Base-by-base conservation (phyloP, 2,329 filamentous ascomycete species). In the Davidsoniella virescens region DNA sequence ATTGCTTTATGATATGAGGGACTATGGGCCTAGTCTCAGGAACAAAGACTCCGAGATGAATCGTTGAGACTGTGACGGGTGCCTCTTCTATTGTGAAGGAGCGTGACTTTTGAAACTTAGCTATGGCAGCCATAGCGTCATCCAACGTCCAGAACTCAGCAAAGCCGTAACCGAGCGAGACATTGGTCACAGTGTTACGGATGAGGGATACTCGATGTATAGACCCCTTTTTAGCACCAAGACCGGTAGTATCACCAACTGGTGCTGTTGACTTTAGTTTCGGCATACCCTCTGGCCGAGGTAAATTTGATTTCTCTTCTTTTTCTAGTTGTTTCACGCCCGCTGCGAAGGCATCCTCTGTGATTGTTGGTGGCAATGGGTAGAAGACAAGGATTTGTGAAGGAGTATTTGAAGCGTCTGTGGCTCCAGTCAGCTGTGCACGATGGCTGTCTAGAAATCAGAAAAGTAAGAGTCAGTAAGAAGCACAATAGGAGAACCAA, bases 41-140 rank as follows among this genome's bases (percentile, higher is more conserved):
- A 10, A 88, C 76, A 59, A 93, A 92, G 2, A 92, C 84, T 4
- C 85, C 85, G n/a, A 84, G 77, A 56, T 92, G 85, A 38, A 88
- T 87, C 56, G 83, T 87, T 41, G 76, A 82, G 20, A 86, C 71
- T 9, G 75, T 71, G 14, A 87, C 82, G 0, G 79, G 75, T 56
- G 78, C 81, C 2, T 81, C 85, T 0, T 80, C 80, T 54, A 92
- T 85, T 2, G 81, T 87, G 58, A 90, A 90, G 46, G 79, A 82
- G 9, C 84, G 76, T 25, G 80, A 77, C 33, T 79, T 80, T 38
- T 77, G 76, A 57, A 82, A 82, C 56, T 86, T 85, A 18, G 73
- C 70, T 59, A 88, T 66, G 3, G 86, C 86, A 18, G 79, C 81
- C 61, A 80, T 73, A 2, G 86, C 84, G 62, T 92, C 84, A 61